Evolutionary conservation across 1,139 yeast species (phyloP).

Genomic region (Groenewaldozyma auringiensis): DNA sequence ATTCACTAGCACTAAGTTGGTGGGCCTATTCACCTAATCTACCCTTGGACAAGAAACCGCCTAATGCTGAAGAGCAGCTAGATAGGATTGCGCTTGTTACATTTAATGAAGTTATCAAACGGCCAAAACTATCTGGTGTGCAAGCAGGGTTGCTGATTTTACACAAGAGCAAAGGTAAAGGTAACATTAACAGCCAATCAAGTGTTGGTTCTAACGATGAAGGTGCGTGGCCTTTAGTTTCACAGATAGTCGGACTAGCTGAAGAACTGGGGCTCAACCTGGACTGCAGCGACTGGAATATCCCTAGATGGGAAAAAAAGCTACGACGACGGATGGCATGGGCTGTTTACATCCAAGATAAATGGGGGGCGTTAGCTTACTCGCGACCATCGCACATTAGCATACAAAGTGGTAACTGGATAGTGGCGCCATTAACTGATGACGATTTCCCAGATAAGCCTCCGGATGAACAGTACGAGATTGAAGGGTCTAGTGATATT

Average conservation of each 20-base stretch:
- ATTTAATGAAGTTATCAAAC: constrained; percentile 34
- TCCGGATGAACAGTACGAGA: constrained; percentile 6
- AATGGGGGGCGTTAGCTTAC: constrained; percentile 25
- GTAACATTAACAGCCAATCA: not conserved
- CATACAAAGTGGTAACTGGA: constrained; percentile 13
- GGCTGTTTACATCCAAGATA: constrained; percentile 28
- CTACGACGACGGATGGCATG: constrained; percentile 23
- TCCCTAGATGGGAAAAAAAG: constrained; percentile 24
- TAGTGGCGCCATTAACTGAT: constrained; percentile 8
- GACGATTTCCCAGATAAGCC: constrained; percentile 11
- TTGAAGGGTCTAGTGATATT: constrained; percentile 9
- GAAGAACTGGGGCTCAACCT: constrained; percentile 82
- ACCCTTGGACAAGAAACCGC: constrained; percentile 28
- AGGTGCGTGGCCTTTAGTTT: constrained; percentile 77
- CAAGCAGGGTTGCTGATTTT: constrained; percentile 40
- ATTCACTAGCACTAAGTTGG: constrained; percentile 38
- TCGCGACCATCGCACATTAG: constrained; percentile 33
- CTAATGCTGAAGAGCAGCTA: constrained; percentile 28
- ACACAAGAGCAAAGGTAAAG: constrained; percentile 17
- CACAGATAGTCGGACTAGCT: constrained; percentile 77
- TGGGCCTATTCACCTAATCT: constrained; percentile 34
- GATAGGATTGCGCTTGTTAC: constrained; percentile 33
- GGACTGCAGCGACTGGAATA: constrained; percentile 59
- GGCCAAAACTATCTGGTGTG: constrained; percentile 38
- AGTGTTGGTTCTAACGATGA: constrained; percentile 37